These are phyloP conservation scores for Vaccinium darrowii DNA, from an alignment of 148 eudicot species.

Conservation along the genomic window DNA sequence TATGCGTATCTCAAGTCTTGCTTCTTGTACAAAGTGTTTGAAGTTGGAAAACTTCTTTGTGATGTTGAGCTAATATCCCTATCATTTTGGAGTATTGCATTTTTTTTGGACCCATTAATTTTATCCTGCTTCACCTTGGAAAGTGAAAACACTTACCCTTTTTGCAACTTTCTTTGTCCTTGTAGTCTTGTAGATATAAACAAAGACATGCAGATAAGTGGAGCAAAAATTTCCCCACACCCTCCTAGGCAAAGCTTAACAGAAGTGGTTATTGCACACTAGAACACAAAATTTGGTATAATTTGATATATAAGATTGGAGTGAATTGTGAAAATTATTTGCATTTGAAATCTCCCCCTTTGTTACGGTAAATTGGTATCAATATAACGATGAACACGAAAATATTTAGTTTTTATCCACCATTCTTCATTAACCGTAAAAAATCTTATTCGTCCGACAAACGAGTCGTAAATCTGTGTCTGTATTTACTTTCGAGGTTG, in stretches of 20 bases:
- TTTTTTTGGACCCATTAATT: not conserved
- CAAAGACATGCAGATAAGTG: not conserved
- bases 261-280: not conserved
- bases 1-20: not conserved
- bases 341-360: not conserved
- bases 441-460: too few species aligned
- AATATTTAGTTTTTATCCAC: too few species aligned
- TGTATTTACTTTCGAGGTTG: too few species aligned
- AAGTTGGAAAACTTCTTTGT: conserved; percentile 7
- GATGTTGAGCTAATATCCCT: not conserved
- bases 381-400: not conserved
- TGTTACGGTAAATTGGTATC: not conserved
- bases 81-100: not conserved
- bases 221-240: not conserved
- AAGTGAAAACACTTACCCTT: not conserved
- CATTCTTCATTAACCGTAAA: too few species aligned
- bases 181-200: not conserved
- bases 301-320: not conserved
- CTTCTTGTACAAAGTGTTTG: conserved; percentile 18
- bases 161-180: not conserved
- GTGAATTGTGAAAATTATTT: not conserved
- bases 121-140: not conserved
- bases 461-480: too few species aligned
- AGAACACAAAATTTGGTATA: not conserved
- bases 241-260: not conserved